Base-by-base conservation (phyloP, 306 rosid genomes). In the Lablab purpureus region DNA sequence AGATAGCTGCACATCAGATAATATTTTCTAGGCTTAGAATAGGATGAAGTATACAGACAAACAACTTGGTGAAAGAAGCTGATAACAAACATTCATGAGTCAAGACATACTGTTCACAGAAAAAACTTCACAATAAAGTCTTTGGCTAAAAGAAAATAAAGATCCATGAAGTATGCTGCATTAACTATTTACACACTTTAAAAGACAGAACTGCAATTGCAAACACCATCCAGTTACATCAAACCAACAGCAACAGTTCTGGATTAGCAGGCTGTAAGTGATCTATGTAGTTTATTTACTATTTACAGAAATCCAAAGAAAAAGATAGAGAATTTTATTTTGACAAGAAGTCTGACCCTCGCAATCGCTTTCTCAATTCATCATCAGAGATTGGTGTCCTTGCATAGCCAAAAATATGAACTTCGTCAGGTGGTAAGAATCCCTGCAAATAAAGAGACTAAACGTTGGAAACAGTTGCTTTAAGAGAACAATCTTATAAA, bases 381-480 rank as follows among this genome's bases (percentile, higher is more conserved):
- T 87, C 88, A 73, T 88, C 91, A 19, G 94, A 82, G 58, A 93
- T 91, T 83, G 89, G 91, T 37, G 91, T 87, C 86, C 98, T 93
- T 17, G 98, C 98, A 80, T 93, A 93, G 46, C 98, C 98, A 80
- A 88, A 93, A 75, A 93, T 93, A 85, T 73, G 89, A 81, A 93
- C 98, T 70, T 91, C 93, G 54, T 87, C 79, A 5, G 87, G 80
- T 28, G 74, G 88, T 51, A 91, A 87, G 84, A 91, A 89, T 51
- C 98, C 98, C 98, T 91, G 77, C 14, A 58, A 47, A 71, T 25
- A 80, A 41, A 47, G 51, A 28, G 52, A 45, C 13, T 69, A 30
- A 27, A n/a, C 1, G 8, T 22, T 28, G 28, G 49, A 55, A 82
- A 41, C 36, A 36, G 47, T 46, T 78, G 65, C 49, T 67, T 67